Conservation (phyloP, 768 basidiomycete genomes). For the Calocera cornea region DNA sequence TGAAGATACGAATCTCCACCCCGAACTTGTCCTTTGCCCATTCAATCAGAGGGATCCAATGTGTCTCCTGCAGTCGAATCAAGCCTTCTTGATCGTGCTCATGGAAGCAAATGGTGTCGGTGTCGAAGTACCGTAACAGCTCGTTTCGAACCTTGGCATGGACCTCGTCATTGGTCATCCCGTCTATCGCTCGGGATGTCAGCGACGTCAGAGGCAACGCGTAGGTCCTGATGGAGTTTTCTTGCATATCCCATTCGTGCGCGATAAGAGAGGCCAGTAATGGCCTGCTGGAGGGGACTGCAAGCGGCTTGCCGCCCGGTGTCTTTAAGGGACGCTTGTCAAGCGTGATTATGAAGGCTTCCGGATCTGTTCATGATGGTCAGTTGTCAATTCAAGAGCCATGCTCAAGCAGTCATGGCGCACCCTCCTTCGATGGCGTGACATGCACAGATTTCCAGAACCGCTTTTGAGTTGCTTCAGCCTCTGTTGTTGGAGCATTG, state of each 20-base stretch:
- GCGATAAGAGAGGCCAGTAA: conserved; percentile 77
- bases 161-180: conserved; percentile 42
- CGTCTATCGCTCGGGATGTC: conserved; percentile 78
- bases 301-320: conserved; percentile 61
- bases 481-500: conserved; percentile 37
- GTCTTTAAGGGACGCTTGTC: conserved; percentile 81
- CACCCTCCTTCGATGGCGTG: conserved; percentile 35
- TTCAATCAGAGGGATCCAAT: conserved; percentile 79
- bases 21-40: conserved; percentile 61
- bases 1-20: conserved; percentile 52
- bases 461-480: conserved; percentile 70
- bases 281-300: conserved; percentile 54
- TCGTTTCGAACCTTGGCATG: conserved; percentile 50
- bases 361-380: conserved; percentile 10
- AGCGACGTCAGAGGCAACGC: conserved; percentile 91
- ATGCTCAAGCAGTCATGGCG: background rate
- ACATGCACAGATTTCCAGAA: conserved; percentile 93
- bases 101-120: conserved; percentile 89
- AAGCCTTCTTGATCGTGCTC: conserved; percentile 62
- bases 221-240: conserved; percentile 70
- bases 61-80: conserved; percentile 57
- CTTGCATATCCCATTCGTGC: conserved; percentile 93
- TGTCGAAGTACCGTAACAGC: conserved; percentile 76
- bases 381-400: background rate
- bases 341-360: conserved; percentile 46